Percentiles rank a stretch among this genome's conserved stretches.
Evolutionary conservation across 2,329 filamentous ascomycete genomes (phyloP).

Genomic region (Sporothrix brasiliensis): DNA sequence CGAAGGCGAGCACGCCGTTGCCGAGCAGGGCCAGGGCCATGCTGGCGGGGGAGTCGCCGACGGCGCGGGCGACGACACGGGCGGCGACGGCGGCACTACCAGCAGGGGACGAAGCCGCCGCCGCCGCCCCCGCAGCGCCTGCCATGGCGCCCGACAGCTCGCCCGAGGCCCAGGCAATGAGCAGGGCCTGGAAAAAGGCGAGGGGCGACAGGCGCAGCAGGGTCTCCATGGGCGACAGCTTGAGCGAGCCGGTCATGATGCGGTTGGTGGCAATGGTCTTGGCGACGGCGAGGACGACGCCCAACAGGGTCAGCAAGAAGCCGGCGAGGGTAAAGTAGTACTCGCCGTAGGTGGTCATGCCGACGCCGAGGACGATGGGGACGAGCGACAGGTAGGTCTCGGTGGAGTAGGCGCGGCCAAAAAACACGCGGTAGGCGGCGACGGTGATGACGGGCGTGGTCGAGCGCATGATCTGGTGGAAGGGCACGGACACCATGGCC

Average conservation of each 20-base stretch:
- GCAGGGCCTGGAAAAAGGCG: slow-evolving; percentile 58
- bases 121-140: not conserved
- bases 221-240: slow-evolving; percentile 61
- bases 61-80: not conserved
- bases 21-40: slow-evolving; percentile 48
- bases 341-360: slow-evolving; percentile 62
- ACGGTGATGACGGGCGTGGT: slow-evolving; percentile 64
- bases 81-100: not conserved
- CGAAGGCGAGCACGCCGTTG: slow-evolving; percentile 59
- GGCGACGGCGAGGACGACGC: slow-evolving; percentile 56
- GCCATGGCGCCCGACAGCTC: slow-evolving; percentile 49
- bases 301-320: slow-evolving; percentile 58
- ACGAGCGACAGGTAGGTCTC: slow-evolving; percentile 62
- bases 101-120: not conserved
- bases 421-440: slow-evolving; percentile 60
- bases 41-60: slow-evolving; percentile 37
- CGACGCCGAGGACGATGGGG: slow-evolving; percentile 62
- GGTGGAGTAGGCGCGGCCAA: slow-evolving; percentile 57
- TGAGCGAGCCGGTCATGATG: slow-evolving; percentile 64
- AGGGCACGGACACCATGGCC: slow-evolving; percentile 55
- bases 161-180: slow-evolving; percentile 56
- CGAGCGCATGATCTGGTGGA: slow-evolving; percentile 65
- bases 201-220: slow-evolving; percentile 66
- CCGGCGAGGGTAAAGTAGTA: slow-evolving; percentile 62
- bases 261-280: slow-evolving; percentile 67